A percentile compares a stretch with the other conserved stretches of the same genome.
These are phyloP conservation scores for Cyanidioschyzon merolae DNA, from an alignment of 23 red algal genomes.

Conservation along the genomic window DNA sequence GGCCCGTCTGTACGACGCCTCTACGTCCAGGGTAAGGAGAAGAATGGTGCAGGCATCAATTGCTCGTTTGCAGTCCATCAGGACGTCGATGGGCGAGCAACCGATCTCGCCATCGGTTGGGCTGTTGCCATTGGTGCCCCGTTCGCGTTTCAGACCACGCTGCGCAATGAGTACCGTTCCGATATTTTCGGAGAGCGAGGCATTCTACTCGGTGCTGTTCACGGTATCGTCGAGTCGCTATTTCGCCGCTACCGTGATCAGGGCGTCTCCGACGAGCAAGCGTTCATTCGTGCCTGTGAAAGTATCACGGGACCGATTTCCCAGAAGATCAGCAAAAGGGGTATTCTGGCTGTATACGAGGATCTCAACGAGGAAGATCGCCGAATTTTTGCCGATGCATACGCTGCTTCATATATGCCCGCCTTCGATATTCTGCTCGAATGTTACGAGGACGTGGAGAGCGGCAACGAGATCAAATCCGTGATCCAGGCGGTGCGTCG, in stretches of 20 bases:
- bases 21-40: constrained; percentile 86
- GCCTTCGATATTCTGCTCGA: constrained; percentile 89
- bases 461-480: constrained; percentile 85
- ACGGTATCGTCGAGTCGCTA: constrained; percentile 79
- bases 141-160: constrained; percentile 81
- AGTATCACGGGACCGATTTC: constrained; percentile 81
- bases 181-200: constrained; percentile 96
- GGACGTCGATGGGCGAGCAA: constrained; percentile 55
- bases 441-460: constrained; percentile 96
- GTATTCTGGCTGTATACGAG: constrained; percentile 91
- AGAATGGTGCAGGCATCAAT: constrained; percentile 91
- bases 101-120: constrained; percentile 91
- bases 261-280: constrained; percentile 55
- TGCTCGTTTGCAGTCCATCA: constrained; percentile 93
- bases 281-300: constrained; percentile 65
- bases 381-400: constrained; percentile 70
- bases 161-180: constrained; percentile 88
- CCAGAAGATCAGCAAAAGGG: constrained; percentile 58
- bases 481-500: constrained; percentile 75
- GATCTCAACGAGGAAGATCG: constrained; percentile 60
- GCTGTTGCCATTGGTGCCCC: constrained; percentile 65
- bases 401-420: constrained; percentile 76
- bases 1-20: constrained; percentile 85
- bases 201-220: constrained; percentile 87
- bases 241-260: constrained; percentile 54